Evolutionary conservation across 352 stramenopile genomes (phyloP).

Genomic region (Elongisporangium senticosum): DNA sequence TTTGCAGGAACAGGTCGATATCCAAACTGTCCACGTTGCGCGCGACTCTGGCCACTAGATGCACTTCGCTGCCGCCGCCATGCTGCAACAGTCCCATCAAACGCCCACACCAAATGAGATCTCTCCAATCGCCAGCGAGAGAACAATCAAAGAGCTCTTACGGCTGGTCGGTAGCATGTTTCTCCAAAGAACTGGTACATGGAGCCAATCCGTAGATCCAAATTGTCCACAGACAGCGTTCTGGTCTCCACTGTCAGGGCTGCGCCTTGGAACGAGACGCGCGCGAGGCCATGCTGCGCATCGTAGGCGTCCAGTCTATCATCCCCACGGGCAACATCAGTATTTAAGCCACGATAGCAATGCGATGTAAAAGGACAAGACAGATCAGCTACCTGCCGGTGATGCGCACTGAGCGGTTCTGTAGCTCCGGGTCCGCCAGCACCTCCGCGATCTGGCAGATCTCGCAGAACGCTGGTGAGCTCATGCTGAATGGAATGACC

Average conservation of each 20-base stretch:
- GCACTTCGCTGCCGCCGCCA: slow-evolving; percentile 29
- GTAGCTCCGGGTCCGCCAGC: slow-evolving; percentile 47
- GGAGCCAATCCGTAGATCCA: slow-evolving; percentile 59
- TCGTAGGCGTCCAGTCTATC: slow-evolving; percentile 61
- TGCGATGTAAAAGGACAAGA: not conserved
- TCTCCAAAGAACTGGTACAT: slow-evolving; percentile 86
- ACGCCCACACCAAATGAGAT: not conserved
- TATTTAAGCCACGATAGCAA: not conserved
- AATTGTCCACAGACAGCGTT: slow-evolving; percentile 33
- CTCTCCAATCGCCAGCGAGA: not conserved
- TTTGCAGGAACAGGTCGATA: slow-evolving; percentile 72
- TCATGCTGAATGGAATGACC: slow-evolving; percentile 4
- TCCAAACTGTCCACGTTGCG: slow-evolving; percentile 80
- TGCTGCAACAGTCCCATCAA: slow-evolving; percentile 5
- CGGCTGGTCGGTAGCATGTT: slow-evolving; percentile 26
- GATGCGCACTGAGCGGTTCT: slow-evolving; percentile 73
- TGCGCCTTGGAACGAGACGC: slow-evolving; percentile 60
- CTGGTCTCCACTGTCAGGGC: slow-evolving; percentile 65
- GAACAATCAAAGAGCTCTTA: not conserved
- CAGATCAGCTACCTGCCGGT: slow-evolving; percentile 40
- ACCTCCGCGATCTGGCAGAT: slow-evolving; percentile 82
- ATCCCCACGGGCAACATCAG: not conserved
- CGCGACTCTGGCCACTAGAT: slow-evolving; percentile 56
- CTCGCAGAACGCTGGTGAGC: slow-evolving; percentile 38
- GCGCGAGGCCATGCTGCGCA: slow-evolving; percentile 32